A percentile compares a stretch with the other conserved stretches of the same genome.
Evolutionary conservation across 768 basidiomycete species (phyloP).

Genomic region (Omphalotus guepiniiformis): DNA sequence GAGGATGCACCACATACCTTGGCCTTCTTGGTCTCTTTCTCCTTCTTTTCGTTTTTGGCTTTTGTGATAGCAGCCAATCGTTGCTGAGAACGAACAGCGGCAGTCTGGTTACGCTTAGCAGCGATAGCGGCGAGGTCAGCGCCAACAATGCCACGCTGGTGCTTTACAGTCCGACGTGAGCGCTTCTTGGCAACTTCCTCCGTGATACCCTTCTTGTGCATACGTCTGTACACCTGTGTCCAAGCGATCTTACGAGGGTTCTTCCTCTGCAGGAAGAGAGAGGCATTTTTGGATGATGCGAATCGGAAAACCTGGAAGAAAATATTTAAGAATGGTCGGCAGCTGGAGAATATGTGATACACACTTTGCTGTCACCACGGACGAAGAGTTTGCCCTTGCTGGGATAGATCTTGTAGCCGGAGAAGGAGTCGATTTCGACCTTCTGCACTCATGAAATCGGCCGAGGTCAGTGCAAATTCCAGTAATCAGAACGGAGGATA

Average conservation of each 20-base stretch:
- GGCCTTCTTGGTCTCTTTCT: conserved; percentile 87
- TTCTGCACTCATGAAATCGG: conserved; percentile 50
- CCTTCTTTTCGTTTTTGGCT: conserved; percentile 97
- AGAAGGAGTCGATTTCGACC: conserved; percentile 99
- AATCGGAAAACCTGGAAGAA: conserved; percentile 86
- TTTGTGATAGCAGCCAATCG: conserved; percentile 85
- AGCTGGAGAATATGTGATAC: conserved; percentile 13
- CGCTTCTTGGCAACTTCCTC: conserved; percentile 99
- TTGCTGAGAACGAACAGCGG: conserved; percentile 75
- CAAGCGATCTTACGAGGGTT: conserved; percentile 99
- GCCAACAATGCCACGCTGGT: conserved; percentile 97
- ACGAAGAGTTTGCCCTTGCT: conserved; percentile 95
- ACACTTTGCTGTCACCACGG: conserved; percentile 92
- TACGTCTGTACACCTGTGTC: conserved; percentile 90
- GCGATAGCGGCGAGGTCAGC: conserved; percentile 89
- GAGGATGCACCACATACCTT: conserved; percentile 46
- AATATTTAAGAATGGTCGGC: not conserved
- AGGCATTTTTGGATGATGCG: conserved; percentile 86
- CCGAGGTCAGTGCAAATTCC: not conserved
- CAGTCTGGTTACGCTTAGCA: conserved; percentile 90
- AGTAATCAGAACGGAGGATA: not conserved
- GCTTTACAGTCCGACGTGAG: conserved; percentile 93
- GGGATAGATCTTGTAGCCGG: conserved; percentile 97
- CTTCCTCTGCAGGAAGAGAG: conserved; percentile 98
- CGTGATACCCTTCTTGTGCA: conserved; percentile 99